phyloP scores from a whole-genome alignment of 163 green algal species.

The Volvox carteri region DNA sequence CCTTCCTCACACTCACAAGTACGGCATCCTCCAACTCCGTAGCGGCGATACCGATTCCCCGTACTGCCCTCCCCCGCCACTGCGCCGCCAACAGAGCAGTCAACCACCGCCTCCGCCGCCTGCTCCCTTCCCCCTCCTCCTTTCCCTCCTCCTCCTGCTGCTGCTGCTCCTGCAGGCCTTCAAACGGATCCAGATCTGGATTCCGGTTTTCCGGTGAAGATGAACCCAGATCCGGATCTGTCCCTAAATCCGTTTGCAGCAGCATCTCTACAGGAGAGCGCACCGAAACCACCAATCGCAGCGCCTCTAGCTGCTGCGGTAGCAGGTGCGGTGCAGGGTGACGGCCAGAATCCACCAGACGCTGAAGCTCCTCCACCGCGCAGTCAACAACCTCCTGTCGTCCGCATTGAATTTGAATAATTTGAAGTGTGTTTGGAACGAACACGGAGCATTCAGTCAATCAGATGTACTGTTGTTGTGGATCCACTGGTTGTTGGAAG shows the following conservation, averaged over 20 bases:
- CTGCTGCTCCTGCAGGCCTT: not conserved
- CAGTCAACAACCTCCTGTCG: not conserved
- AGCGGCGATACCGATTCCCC: not conserved
- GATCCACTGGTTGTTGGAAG: no score
- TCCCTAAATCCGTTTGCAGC: not conserved
- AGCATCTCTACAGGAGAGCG: not conserved
- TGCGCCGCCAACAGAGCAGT: not conserved
- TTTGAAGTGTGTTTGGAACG: not conserved
- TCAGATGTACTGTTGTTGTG: no score
- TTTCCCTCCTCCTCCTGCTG: not conserved
- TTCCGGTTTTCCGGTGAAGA: no score
- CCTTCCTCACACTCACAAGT: not conserved
- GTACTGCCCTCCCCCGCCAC: not conserved
- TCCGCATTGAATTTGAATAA: no score
- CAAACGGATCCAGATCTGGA: not conserved
- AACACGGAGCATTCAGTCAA: no score
- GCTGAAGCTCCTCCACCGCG: not conserved
- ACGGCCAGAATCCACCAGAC: not conserved
- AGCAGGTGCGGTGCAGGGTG: constrained; percentile 21
- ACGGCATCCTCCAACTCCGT: constrained; percentile 2
- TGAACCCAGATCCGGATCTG: no score
- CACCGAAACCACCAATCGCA: not conserved
- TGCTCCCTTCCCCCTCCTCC: not conserved
- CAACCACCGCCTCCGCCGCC: not conserved
- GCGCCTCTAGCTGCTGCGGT: not conserved